Conservation (phyloP, 2,329 filamentous ascomycete genomes). For the Fusarium sulawesiense region DNA sequence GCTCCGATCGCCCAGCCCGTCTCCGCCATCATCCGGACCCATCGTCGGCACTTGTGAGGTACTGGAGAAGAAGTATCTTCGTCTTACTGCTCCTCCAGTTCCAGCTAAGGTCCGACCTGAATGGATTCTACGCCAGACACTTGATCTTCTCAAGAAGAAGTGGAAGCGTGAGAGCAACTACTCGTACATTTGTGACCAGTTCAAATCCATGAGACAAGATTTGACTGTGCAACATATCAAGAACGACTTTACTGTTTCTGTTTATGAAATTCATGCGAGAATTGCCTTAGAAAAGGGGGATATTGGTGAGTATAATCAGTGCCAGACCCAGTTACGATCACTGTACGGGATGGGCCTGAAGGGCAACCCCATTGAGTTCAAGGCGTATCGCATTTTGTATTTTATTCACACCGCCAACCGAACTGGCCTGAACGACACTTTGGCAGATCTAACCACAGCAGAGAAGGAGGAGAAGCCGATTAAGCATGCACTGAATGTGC, state of each 20-base stretch:
- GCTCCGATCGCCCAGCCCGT: constrained; percentile 67
- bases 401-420: constrained; percentile 99
- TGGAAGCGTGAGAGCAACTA: constrained; percentile 96
- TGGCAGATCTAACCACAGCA: constrained; percentile 98
- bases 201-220: constrained; percentile 98
- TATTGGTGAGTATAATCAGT: constrained; percentile 99
- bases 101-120: constrained; percentile 90
- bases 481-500: constrained; percentile 90
- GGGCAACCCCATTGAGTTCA: constrained; percentile 94
- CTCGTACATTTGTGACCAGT: constrained; percentile 97
- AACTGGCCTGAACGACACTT: constrained; percentile 95
- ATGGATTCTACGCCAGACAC: constrained; percentile 79
- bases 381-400: constrained; percentile 99
- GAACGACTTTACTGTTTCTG: constrained; percentile 94
- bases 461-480: constrained; percentile 88
- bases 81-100: constrained; percentile 89
- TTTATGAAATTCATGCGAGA: constrained; percentile 97
- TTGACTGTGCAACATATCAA: constrained; percentile 97
- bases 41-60: constrained; percentile 86
- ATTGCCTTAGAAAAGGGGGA: constrained; percentile 98
- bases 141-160: constrained; percentile 92
- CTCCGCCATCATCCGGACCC: constrained; percentile 71
- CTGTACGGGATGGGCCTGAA: constrained; percentile 89
- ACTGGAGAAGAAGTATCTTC: constrained; percentile 94
- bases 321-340: constrained; percentile 95